Percentiles rank a stretch among this genome's conserved stretches.
These are phyloP conservation scores for Sporisorium exsertum DNA, from an alignment of 1,284 basidiomycete genomes.

Conservation along the genomic window DNA sequence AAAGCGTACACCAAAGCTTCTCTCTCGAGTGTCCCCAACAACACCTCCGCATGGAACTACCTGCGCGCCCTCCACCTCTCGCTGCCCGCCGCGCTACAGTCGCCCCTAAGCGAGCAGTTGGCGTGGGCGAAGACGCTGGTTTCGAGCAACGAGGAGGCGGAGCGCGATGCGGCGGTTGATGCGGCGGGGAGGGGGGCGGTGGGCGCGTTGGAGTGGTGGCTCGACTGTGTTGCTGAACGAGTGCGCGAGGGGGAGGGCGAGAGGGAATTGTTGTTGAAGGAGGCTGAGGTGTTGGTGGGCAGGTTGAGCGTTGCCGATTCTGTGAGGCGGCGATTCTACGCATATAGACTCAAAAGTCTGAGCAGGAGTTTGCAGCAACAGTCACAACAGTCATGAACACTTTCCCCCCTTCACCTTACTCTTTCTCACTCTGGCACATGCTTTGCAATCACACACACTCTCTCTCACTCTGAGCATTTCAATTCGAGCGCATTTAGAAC, in stretches of 20 bases:
- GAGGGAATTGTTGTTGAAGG: neutral
- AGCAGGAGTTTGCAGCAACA: slow-evolving; percentile 1
- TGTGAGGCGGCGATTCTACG: slow-evolving; percentile 47
- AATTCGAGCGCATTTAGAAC: neutral
- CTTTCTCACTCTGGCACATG: neutral
- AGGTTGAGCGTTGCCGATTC: slow-evolving; percentile 49
- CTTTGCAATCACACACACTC: neutral
- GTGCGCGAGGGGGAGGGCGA: neutral
- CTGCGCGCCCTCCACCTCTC: slow-evolving; percentile 51
- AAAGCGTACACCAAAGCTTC: slow-evolving; percentile 42
- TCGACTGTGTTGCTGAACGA: slow-evolving; percentile 35
- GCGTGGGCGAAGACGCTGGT: slow-evolving; percentile 29
- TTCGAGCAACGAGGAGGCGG: slow-evolving; percentile 31
- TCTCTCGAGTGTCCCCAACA: slow-evolving; percentile 56
- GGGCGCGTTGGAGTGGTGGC: slow-evolving; percentile 61
- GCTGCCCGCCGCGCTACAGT: neutral
- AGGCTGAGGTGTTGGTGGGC: slow-evolving; percentile 28
- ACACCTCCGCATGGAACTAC: slow-evolving; percentile 64
- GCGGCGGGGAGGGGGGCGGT: slow-evolving; percentile 26
- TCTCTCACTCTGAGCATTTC: neutral
- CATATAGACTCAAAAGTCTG: slow-evolving; percentile 36
- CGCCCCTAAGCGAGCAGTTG: neutral
- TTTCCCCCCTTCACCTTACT: neutral
- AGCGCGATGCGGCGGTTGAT: slow-evolving; percentile 40
- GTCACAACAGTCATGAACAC: neutral